phyloP scores from a whole-genome alignment of 1,284 basidiomycete genomes.

The Cryptococcus maquisensis region DNA sequence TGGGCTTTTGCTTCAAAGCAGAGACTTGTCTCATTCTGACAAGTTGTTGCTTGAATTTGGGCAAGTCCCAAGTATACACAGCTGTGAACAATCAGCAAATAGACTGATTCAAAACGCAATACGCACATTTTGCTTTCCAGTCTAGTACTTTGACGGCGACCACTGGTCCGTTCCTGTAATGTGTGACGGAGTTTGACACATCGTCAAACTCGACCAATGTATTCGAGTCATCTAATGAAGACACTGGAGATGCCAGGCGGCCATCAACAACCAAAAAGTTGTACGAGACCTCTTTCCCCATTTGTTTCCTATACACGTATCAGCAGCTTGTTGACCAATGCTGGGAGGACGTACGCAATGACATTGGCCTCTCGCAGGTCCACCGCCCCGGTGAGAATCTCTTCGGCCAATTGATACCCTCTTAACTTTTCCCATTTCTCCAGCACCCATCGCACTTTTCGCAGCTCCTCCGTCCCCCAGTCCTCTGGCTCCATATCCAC shows the following conservation, averaged over 20 bases:
- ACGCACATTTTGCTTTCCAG: conserved; percentile 61
- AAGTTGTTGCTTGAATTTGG: conserved; percentile 80
- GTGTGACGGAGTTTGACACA: conserved; percentile 70
- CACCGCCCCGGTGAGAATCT: conserved; percentile 77
- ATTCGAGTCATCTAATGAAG: conserved; percentile 78
- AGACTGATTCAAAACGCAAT: background rate
- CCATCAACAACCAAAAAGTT: conserved; percentile 88
- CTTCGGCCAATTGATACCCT: conserved; percentile 87
- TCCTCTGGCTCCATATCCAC: conserved; percentile 69
- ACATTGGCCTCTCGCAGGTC: conserved; percentile 91
- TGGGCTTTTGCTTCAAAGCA: conserved; percentile 86
- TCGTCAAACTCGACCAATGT: conserved; percentile 90
- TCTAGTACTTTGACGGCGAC: conserved; percentile 89
- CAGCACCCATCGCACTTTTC: conserved; percentile 72
- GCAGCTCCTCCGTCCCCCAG: conserved; percentile 72
- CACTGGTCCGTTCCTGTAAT: conserved; percentile 65
- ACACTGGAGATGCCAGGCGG: conserved; percentile 55
- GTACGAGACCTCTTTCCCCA: conserved; percentile 78
- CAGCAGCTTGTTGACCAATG: background rate
- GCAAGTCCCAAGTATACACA: conserved; percentile 85
- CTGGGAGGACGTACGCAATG: conserved; percentile 61
- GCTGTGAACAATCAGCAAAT: conserved; percentile 48
- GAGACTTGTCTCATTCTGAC: conserved; percentile 91
- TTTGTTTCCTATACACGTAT: conserved; percentile 61
- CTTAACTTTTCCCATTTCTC: conserved; percentile 79